Conservation (phyloP, 345 rosid species). For the Boechera retrofracta region DNA sequence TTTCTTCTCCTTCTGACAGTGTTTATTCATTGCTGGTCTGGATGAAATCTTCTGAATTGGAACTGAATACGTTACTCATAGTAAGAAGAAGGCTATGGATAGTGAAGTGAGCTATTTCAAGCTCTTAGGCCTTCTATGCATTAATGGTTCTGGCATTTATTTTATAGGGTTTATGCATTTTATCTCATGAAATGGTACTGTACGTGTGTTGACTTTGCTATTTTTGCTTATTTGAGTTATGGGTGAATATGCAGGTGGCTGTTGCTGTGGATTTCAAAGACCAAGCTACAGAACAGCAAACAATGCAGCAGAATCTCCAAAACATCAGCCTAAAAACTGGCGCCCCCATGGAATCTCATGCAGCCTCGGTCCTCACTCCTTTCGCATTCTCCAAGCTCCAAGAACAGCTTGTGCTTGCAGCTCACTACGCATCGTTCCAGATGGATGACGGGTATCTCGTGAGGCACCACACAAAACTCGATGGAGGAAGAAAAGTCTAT, state of each 20-base stretch:
- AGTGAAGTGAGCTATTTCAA: slow-evolving; percentile 10
- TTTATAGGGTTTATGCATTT: not conserved
- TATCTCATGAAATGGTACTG: not conserved
- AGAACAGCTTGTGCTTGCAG: slow-evolving; percentile 92
- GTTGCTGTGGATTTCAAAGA: slow-evolving; percentile 91
- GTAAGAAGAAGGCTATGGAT: slow-evolving; percentile 8
- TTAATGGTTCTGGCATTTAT: not conserved
- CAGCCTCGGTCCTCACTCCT: slow-evolving; percentile 85
- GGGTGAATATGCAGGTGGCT: slow-evolving; percentile 60
- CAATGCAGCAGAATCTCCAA: slow-evolving; percentile 95
- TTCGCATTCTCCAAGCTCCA: slow-evolving; percentile 97
- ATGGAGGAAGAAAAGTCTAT: slow-evolving; percentile 90
- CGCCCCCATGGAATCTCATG: slow-evolving; percentile 95
- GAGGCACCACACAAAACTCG: slow-evolving; percentile 91
- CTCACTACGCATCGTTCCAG: slow-evolving; percentile 93
- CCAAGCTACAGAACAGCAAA: slow-evolving; percentile 94
- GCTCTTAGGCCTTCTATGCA: slow-evolving; percentile 9
- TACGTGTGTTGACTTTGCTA: not conserved
- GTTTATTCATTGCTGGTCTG: slow-evolving; percentile 12
- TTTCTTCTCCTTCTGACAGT: slow-evolving; percentile 34
- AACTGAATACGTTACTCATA: slow-evolving; percentile 10
- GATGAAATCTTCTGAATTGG: slow-evolving; percentile 10
- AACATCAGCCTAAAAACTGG: slow-evolving; percentile 88
- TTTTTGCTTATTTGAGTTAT: not conserved
- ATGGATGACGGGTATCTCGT: slow-evolving; percentile 84